A percentile compares a stretch with the other conserved stretches of the same genome.
phyloP scores from a whole-genome alignment of 2,329 filamentous ascomycete genomes.

The Beauveria scarabaeidicola region DNA sequence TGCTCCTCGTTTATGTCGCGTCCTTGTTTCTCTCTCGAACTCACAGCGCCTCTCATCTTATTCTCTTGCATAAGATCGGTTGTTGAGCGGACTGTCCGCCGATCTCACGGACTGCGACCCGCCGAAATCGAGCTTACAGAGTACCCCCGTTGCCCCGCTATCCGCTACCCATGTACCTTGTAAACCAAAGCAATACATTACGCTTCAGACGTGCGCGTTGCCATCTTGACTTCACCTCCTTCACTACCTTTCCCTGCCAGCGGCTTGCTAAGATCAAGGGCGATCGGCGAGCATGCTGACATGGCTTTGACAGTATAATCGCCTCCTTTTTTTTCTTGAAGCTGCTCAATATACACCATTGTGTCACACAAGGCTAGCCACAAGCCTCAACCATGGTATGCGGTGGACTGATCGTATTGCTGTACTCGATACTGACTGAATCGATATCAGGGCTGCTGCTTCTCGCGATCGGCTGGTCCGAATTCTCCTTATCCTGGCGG shows the following conservation, averaged over 20 bases:
- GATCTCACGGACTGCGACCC: background rate
- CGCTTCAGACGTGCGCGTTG: background rate
- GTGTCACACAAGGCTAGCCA: background rate
- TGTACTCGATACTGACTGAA: background rate
- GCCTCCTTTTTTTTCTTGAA: background rate
- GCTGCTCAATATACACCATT: background rate
- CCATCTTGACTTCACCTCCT: background rate
- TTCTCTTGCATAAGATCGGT: background rate
- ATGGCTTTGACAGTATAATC: background rate
- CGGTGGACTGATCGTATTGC: background rate
- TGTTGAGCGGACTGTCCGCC: background rate
- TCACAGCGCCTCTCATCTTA: background rate
- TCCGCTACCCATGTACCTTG: background rate
- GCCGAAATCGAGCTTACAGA: background rate
- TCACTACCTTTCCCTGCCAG: background rate
- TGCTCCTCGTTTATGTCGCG: background rate
- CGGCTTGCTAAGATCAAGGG: background rate
- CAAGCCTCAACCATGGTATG: conserved; percentile 2
- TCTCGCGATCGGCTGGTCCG: conserved; percentile 43
- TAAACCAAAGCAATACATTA: background rate
- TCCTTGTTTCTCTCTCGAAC: background rate
- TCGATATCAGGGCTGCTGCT: conserved; percentile 47
- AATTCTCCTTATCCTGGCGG: conserved; percentile 47
- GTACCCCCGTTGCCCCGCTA: conserved; percentile 4
- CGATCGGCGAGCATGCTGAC: background rate